phyloP scores from a whole-genome alignment of 2,329 filamentous ascomycete species.

The Colletotrichum siamense region DNA sequence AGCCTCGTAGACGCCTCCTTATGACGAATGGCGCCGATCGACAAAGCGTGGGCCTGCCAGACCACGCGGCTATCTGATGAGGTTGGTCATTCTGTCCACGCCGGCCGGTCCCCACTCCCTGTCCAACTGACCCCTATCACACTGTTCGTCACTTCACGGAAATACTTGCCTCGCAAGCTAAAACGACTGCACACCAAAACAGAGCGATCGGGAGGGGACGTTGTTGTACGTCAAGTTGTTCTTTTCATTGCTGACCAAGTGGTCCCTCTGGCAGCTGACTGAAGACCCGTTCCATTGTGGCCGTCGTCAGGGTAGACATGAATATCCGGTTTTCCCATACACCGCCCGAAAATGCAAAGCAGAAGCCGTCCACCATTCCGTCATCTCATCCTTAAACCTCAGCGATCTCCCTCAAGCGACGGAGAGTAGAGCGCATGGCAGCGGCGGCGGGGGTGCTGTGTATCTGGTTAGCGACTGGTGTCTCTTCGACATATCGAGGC shows the following conservation, averaged over 20 bases:
- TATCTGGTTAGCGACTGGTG: slow-evolving; percentile 29
- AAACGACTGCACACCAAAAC: neutral
- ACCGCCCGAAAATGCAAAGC: slow-evolving; percentile 54
- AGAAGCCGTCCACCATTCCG: slow-evolving; percentile 36
- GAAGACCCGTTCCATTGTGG: slow-evolving; percentile 37
- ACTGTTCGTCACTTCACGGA: slow-evolving; percentile 1
- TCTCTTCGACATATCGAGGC: neutral
- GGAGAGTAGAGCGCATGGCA: slow-evolving; percentile 94
- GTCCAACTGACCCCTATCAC: neutral
- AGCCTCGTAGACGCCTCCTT: neutral
- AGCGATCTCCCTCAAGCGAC: slow-evolving; percentile 95
- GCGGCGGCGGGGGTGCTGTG: slow-evolving; percentile 87
- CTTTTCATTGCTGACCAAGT: slow-evolving; percentile 50
- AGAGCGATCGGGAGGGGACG: slow-evolving; percentile 17
- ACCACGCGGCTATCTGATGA: neutral
- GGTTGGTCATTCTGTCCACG: neutral
- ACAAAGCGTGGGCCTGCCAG: neutral
- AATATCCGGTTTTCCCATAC: slow-evolving; percentile 49
- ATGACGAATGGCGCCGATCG: neutral
- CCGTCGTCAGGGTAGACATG: slow-evolving; percentile 47
- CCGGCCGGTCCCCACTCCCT: neutral
- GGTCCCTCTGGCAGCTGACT: slow-evolving; percentile 39
- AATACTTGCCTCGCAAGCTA: neutral
- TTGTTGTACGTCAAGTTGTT: slow-evolving; percentile 26
- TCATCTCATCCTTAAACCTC: slow-evolving; percentile 73